Evolutionary conservation across 208 protist species (phyloP).

Genomic region (Leishmania aethiopica): DNA sequence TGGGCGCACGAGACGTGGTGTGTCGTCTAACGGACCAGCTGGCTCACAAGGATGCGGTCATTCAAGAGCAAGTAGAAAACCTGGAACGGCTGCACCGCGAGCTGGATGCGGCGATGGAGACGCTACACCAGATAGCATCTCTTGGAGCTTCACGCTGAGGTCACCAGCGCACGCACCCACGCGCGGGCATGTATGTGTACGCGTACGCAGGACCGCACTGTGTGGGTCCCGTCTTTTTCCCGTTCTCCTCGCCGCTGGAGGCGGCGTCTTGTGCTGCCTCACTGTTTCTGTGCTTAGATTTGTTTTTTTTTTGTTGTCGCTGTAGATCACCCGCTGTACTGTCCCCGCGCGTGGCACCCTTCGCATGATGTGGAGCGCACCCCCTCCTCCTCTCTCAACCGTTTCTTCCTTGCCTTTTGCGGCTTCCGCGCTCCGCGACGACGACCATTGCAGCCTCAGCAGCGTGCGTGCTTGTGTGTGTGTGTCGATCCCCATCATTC

Average conservation of each 20-base stretch:
- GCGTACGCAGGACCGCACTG: neutral
- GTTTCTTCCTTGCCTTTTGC: neutral
- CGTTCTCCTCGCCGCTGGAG: too few species aligned
- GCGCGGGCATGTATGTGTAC: neutral
- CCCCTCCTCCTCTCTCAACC: neutral
- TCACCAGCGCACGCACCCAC: neutral
- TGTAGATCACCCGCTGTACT: neutral
- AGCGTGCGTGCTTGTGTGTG: too few species aligned
- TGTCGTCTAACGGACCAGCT: slow-evolving; percentile 19
- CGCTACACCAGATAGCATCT: slow-evolving; percentile 31
- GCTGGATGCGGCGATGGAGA: slow-evolving; percentile 44
- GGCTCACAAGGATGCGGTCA: slow-evolving; percentile 31
- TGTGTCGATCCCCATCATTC: too few species aligned
- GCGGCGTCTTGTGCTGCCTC: too few species aligned
- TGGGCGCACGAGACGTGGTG: slow-evolving; percentile 8
- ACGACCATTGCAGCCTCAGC: too few species aligned
- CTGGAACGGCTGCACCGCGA: slow-evolving; percentile 42
- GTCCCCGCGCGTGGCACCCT: too few species aligned
- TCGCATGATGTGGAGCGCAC: too few species aligned
- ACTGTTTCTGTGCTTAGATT: too few species aligned
- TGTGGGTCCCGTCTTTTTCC: too few species aligned
- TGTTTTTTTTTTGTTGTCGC: too few species aligned
- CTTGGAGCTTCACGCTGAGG: neutral
- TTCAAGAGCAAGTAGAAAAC: slow-evolving; percentile 22
- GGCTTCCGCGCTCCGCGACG: neutral